Evolutionary conservation across 768 basidiomycete genomes (phyloP).

Genomic region (Lactifluus rugatus): DNA sequence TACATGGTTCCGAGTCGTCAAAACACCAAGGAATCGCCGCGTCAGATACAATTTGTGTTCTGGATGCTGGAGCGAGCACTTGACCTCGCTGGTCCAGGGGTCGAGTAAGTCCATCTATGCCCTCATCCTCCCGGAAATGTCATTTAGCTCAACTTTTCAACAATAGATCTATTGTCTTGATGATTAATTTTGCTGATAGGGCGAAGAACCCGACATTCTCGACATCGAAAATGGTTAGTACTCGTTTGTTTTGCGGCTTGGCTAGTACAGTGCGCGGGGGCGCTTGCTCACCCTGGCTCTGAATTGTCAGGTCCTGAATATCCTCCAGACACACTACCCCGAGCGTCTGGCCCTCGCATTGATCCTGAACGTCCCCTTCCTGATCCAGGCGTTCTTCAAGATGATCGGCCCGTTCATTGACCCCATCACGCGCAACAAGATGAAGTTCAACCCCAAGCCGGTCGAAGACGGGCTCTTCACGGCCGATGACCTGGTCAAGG

Average conservation of each 20-base stretch:
- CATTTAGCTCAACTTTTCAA: not conserved
- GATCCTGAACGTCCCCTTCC: conserved; percentile 73
- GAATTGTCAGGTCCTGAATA: conserved; percentile 29
- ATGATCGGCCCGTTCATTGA: conserved; percentile 76
- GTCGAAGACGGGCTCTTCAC: conserved; percentile 60
- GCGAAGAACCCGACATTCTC: conserved; percentile 45
- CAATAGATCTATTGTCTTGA: conserved; percentile 51
- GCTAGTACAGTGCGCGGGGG: not conserved
- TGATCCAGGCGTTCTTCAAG: conserved; percentile 66
- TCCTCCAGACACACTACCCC: conserved; percentile 77
- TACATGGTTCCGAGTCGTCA: conserved; percentile 66
- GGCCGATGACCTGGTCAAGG: conserved; percentile 56
- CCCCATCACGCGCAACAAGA: conserved; percentile 65
- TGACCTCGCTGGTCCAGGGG: conserved; percentile 71
- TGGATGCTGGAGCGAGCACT: conserved; percentile 71
- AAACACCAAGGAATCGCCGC: conserved; percentile 59
- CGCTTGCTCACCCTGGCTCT: not conserved
- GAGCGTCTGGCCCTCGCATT: conserved; percentile 72
- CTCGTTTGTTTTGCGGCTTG: not conserved
- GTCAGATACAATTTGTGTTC: conserved; percentile 64
- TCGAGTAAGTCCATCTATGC: conserved; percentile 47
- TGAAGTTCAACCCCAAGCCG: conserved; percentile 64
- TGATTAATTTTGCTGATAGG: conserved; percentile 71
- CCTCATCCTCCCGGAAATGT: not conserved
- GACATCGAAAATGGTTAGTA: conserved; percentile 30